Conservation (phyloP, 73 alveolate genomes). For the Paramecium tetraurelia region DNA sequence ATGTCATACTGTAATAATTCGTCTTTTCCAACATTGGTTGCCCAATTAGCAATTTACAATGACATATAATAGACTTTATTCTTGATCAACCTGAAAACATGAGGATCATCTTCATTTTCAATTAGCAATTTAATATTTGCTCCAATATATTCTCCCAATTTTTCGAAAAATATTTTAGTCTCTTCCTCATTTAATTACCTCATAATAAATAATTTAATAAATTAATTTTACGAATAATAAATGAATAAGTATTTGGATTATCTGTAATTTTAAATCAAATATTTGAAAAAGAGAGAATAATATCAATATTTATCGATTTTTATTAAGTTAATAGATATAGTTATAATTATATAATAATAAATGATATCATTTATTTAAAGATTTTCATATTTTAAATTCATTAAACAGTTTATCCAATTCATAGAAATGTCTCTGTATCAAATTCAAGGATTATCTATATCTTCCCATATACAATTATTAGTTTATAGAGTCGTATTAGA, state of each 20-base stretch:
- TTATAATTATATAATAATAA: not conserved
- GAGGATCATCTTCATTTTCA: constrained; percentile 92
- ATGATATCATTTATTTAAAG: not conserved
- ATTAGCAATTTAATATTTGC: constrained; percentile 90
- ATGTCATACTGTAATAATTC: constrained; percentile 70
- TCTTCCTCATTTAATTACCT: constrained; percentile 98
- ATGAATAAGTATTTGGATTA: not conserved
- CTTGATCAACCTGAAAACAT: constrained; percentile 92
- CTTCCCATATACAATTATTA: not conserved
- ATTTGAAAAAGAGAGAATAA: not conserved
- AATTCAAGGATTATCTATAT: not conserved
- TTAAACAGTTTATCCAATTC: not conserved
- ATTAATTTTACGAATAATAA: not conserved
- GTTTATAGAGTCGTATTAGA: not conserved
- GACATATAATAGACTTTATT: constrained; percentile 91
- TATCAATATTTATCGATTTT: too few relatives aligned
- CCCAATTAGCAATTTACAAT: constrained; percentile 81
- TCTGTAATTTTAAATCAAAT: not conserved
- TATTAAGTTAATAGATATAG: not conserved
- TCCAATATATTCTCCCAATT: constrained; percentile 93
- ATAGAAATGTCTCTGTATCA: not conserved
- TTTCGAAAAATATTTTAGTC: constrained; percentile 89
- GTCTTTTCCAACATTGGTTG: constrained; percentile 89
- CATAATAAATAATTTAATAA: constrained; percentile 67
- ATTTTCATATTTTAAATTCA: not conserved